Percentiles rank a stretch among this genome's conserved stretches.
Conservation (phyloP, 1,284 basidiomycete species). For the Trichosporon sp. region DNA sequence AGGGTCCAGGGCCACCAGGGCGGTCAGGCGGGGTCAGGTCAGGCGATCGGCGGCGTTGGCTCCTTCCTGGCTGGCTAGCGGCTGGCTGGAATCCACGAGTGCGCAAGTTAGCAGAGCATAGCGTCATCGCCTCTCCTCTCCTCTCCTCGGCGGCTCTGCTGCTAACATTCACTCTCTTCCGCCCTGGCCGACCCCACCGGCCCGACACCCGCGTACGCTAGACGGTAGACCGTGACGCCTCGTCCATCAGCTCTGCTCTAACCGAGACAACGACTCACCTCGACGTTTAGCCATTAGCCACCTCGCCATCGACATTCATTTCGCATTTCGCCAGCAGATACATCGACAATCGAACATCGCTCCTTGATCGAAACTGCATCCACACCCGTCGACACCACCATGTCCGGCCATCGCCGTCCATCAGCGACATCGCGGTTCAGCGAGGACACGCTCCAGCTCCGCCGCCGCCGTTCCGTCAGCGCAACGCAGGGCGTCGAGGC, state of each 20-base stretch:
- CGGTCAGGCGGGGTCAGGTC: neutral
- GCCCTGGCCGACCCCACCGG: too few relatives aligned
- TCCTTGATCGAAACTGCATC: neutral
- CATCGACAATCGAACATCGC: too few relatives aligned
- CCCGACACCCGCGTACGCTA: neutral
- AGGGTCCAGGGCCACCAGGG: too few relatives aligned
- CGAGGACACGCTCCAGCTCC: slow-evolving; percentile 7
- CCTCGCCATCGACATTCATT: neutral
- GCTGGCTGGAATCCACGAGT: neutral
- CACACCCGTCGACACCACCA: neutral
- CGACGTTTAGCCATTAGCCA: too few relatives aligned
- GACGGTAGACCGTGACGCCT: neutral
- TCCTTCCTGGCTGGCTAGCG: too few relatives aligned
- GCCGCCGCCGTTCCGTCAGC: slow-evolving; percentile 10
- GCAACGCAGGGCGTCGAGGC: slow-evolving; percentile 6
- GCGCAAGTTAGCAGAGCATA: too few relatives aligned
- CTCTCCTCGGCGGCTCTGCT: neutral
- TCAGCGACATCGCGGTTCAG: neutral
- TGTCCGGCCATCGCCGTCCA: neutral
- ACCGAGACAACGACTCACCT: neutral
- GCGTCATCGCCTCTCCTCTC: neutral
- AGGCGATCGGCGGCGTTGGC: neutral
- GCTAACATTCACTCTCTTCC: too few relatives aligned
- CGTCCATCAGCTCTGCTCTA: neutral
- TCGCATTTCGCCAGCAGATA: too few relatives aligned